phyloP scores from a whole-genome alignment of 2,329 filamentous ascomycete genomes.

The Diaporthe aspalathi region DNA sequence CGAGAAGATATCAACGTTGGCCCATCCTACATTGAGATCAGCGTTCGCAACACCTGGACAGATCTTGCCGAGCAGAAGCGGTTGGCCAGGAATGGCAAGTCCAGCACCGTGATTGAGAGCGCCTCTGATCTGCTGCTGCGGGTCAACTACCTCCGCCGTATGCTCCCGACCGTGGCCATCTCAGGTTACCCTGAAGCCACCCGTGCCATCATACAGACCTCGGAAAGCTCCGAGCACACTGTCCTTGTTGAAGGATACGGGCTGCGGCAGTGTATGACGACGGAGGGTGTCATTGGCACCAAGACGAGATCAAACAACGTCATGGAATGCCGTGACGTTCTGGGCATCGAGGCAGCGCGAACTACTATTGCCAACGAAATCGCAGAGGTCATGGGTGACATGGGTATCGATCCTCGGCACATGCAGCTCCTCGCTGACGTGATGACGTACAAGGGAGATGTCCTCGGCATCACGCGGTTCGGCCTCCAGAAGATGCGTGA shows the following conservation, averaged over 20 bases:
- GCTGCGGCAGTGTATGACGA: constrained; percentile 89
- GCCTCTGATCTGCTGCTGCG: constrained; percentile 77
- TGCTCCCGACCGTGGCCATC: constrained; percentile 85
- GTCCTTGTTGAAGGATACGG: constrained; percentile 97
- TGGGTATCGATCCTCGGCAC: constrained; percentile 96
- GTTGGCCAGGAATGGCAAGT: constrained; percentile 57
- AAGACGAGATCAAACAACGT: constrained; percentile 84
- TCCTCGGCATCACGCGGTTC: constrained; percentile 95
- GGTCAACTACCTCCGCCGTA: constrained; percentile 86
- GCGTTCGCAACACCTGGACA: constrained; percentile 68
- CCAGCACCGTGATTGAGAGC: constrained; percentile 56
- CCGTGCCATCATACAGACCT: constrained; percentile 89
- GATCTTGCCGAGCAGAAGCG: constrained; percentile 61
- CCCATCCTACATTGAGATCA: constrained; percentile 76
- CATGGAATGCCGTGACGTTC: constrained; percentile 86
- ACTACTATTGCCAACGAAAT: constrained; percentile 92
- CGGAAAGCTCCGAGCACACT: constrained; percentile 73
- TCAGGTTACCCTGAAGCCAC: constrained; percentile 88
- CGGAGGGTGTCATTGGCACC: constrained; percentile 86
- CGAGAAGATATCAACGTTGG: constrained; percentile 73
- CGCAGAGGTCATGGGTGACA: constrained; percentile 86
- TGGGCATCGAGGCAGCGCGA: constrained; percentile 95
- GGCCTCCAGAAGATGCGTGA: constrained; percentile 97
- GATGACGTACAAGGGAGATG: constrained; percentile 99
- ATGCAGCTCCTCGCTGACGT: constrained; percentile 98